Evolutionary conservation across 2,329 filamentous ascomycete genomes (phyloP).

Genomic region (Phaeosphaeriaceae sp.): DNA sequence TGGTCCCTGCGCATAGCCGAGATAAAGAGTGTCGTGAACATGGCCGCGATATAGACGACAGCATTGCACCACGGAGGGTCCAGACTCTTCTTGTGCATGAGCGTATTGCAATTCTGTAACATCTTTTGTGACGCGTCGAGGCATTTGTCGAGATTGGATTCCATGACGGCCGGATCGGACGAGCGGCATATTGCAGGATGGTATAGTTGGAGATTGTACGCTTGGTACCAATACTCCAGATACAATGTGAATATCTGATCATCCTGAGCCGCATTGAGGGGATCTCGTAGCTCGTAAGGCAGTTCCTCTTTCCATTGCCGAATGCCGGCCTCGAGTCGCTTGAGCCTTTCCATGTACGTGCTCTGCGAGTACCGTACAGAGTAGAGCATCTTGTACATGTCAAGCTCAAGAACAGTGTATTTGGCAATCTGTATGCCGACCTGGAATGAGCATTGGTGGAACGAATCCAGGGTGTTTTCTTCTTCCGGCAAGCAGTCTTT

Average conservation of each 20-base stretch:
- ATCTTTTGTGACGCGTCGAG: conserved; percentile 72
- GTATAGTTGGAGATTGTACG: conserved; percentile 60
- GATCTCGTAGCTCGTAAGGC: conserved; percentile 66
- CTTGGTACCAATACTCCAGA: conserved; percentile 58
- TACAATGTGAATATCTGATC: conserved; percentile 59
- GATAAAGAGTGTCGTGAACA: conserved; percentile 75
- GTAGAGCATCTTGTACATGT: conserved; percentile 81
- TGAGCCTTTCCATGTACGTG: conserved; percentile 71
- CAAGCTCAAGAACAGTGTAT: conserved; percentile 71
- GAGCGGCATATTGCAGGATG: conserved; percentile 62
- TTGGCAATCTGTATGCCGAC: conserved; percentile 73
- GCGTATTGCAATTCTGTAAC: conserved; percentile 65
- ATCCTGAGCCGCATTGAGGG: conserved; percentile 53
- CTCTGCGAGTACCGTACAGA: conserved; percentile 69
- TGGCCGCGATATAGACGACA: conserved; percentile 75
- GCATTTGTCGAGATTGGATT: conserved; percentile 64
- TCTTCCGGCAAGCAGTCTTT: conserved; percentile 75
- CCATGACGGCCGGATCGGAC: conserved; percentile 66
- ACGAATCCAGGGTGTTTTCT: conserved; percentile 48
- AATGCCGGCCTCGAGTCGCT: conserved; percentile 71
- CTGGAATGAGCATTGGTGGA: conserved; percentile 70
- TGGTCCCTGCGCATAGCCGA: conserved; percentile 72
- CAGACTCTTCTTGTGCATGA: conserved; percentile 71
- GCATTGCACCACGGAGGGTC: conserved; percentile 82
- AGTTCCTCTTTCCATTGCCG: conserved; percentile 69